Base-by-base conservation (phyloP, 176 grass and related monocot genomes). In the Dactylis glomerata region DNA sequence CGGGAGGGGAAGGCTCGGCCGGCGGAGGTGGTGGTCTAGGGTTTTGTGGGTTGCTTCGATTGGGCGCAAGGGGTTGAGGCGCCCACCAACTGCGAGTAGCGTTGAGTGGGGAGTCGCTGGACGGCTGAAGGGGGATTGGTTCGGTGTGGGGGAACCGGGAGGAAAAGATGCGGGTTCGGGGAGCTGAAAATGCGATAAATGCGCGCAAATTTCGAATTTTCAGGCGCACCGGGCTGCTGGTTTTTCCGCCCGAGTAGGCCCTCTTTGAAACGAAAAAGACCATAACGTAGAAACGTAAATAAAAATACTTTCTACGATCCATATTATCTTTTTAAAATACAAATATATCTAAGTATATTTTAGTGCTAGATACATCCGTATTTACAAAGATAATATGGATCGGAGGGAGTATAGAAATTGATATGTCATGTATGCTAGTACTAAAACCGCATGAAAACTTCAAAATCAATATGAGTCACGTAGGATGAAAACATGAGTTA, bases 161-260 rank as follows among this genome's bases (percentile, higher is more conserved):
- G 78, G 41, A 15, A 31, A 45, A 20, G 23, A 68, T 44, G 42
- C 50, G 32, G 17, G 12, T 10, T 33, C 3, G 20, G 61, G 68
- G n/a, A 27, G 37, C 37, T 27, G 40, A 68, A 51, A 24, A 68
- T 52, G 62, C 37, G 49, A 45, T 22, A 32, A 56, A 74, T 27
- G 75, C 83, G 77, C 87, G 88, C 62, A 77, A 52, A 82, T 86
- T 86, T 86, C 72, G 63, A 71, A 86, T 71, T 89, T 89, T 17
- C 77, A 22, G 37, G 27, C 68, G 71, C 11, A 30, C 19, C 16
- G 20, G 0, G 6, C 27, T 41, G 20, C 1, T 59, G 55, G 3
- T 3, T 24, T 56, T 38, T n/a, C 34, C 32, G 68, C 0, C 37
- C 5, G 17, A 34, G 31, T 66, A 51, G 5, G 3, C 49, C 5